Base-by-base conservation (phyloP, 768 basidiomycete genomes). In the Suillus fuscotomentosus region DNA sequence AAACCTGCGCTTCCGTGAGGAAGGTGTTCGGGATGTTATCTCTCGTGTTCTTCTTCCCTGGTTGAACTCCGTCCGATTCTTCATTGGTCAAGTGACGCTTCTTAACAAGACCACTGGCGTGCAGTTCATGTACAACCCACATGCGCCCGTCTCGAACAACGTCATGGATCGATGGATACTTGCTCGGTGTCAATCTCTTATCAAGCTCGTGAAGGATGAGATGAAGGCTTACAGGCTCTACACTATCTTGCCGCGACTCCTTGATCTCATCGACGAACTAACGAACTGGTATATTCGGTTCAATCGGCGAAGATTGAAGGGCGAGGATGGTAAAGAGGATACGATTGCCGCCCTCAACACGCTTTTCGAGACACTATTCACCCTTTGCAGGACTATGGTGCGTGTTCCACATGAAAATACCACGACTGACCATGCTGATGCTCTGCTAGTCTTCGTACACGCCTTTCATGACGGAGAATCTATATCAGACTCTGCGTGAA, bases 241-340 rank as follows among this genome's bases (percentile, higher is more conserved):
- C 79, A 99, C 95, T 67, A 92, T 99, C 80, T 94, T 98, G 67
- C 95, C 95, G n/a, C 88, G 94, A 41, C 82, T 98, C 48, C 82
- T 99, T 64, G 91, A 92, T 67, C 88, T 99, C 64, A 85, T 99
- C 38, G 94, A 97, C 69, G 97, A 99, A 76, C 83, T 99, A 65
- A 99, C 97, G 24, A 99, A 99, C 75, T 98, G 96, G 95, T 99
- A 99, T 78, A 99, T 99, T 73, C 94, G 97, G 56, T 99, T 99
- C 82, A 99, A 99, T 78, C 89, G 97, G 51, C 90, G 90, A 69
- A 86, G 97, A 17, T 81, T 99, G 65, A 99, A 99, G 83, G 97
- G 97, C 53, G 93, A 97, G 75, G 91, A 94, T 70, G 92, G 97
- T 3, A 82, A 84, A 63, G 92, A 94, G 67, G 97, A 99, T 70